Percentiles rank a stretch among this genome's conserved stretches.
These are phyloP conservation scores for Colletotrichum neosansevieriae DNA, from an alignment of 2,329 filamentous ascomycete species.

Conservation along the genomic window DNA sequence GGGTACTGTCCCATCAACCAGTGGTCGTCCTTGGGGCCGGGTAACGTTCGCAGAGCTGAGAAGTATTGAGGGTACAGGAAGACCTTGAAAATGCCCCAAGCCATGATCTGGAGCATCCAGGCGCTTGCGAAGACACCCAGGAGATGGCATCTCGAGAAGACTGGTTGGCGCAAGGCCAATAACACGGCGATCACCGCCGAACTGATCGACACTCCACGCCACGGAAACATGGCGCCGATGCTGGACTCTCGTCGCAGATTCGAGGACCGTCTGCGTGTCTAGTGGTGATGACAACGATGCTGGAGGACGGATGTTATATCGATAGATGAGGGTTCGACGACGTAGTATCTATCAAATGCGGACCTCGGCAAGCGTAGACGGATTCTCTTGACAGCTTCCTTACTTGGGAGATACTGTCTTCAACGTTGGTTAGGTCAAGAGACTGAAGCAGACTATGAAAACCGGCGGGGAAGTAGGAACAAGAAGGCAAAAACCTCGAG, in stretches of 20 bases:
- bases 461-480: background rate
- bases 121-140: conserved; percentile 49
- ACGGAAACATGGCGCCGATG: conserved; percentile 29
- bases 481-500: conserved; percentile 9
- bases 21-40: conserved; percentile 56
- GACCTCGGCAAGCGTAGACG: background rate
- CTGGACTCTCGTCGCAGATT: conserved; percentile 2
- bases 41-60: conserved; percentile 63
- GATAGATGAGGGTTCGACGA: background rate
- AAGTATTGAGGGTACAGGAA: conserved; percentile 63
- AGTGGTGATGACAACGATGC: background rate
- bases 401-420: background rate
- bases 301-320: background rate
- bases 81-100: conserved; percentile 55
- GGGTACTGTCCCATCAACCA: conserved; percentile 63
- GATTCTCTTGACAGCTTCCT: background rate
- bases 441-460: background rate
- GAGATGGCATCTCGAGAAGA: conserved; percentile 49
- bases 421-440: background rate
- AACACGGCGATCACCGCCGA: conserved; percentile 29
- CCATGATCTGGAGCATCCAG: conserved; percentile 52
- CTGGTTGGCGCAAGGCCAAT: conserved; percentile 32
- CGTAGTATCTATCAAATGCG: background rate
- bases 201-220: conserved; percentile 31
- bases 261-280: background rate